Evolutionary conservation across 176 grass and related monocot genomes (phyloP).

Genomic region (Oryza meridionalis): DNA sequence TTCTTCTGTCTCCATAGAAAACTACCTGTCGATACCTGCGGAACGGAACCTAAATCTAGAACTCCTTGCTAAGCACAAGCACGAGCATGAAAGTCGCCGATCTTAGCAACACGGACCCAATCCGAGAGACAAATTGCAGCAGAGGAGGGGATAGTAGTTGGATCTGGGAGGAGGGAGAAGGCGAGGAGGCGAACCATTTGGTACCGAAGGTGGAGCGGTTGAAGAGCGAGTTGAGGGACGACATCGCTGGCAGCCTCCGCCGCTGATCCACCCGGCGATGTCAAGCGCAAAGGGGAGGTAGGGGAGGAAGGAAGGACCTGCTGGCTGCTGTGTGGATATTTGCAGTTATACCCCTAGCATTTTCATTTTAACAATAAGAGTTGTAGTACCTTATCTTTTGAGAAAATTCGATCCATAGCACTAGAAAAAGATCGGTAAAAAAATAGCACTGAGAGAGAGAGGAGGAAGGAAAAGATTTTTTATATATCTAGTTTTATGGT

Average conservation of each 20-base stretch:
- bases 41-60: conserved; percentile 31
- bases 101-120: conserved; percentile 13
- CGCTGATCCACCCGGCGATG: conserved; percentile 34
- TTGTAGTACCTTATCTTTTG: no score
- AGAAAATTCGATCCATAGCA: no score
- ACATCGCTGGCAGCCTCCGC: conserved; percentile 30
- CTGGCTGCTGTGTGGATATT: neutral
- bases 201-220: conserved; percentile 64
- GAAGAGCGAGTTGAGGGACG: conserved; percentile 62
- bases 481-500: no score
- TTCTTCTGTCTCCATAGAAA: neutral
- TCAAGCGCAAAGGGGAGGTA: neutral
- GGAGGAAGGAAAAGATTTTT: no score
- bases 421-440: no score
- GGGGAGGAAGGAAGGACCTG: neutral
- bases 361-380: neutral
- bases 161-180: neutral
- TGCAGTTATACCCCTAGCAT: neutral
- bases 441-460: no score
- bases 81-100: conserved; percentile 19
- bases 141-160: neutral
- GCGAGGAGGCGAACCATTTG: conserved; percentile 47
- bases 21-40: neutral
- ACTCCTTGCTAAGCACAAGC: conserved; percentile 15
- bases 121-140: conserved; percentile 12